phyloP scores from a whole-genome alignment of 2,329 filamentous ascomycete species.

The Niveomyces coronatus region DNA sequence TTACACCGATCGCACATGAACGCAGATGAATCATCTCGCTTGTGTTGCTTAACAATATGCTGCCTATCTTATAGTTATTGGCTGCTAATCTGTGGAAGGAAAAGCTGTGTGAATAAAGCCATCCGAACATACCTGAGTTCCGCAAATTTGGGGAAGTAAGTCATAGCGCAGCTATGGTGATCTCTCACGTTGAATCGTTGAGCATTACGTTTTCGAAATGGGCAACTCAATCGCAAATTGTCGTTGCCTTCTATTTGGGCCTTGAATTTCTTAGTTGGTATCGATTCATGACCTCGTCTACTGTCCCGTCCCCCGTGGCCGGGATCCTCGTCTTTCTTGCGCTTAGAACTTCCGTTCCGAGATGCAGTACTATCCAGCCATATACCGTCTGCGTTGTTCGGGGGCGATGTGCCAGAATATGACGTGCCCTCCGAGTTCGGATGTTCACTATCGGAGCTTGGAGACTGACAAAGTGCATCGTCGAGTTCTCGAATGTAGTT shows the following conservation, averaged over 20 bases:
- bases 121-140: slow-evolving; percentile 30
- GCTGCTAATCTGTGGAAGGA: no score
- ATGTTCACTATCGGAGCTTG: background rate
- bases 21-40: slow-evolving; percentile 29
- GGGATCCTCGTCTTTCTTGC: slow-evolving; percentile 18
- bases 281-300: slow-evolving; percentile 19
- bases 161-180: slow-evolving; percentile 33
- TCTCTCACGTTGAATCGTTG: slow-evolving; percentile 35
- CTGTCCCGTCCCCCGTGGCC: slow-evolving; percentile 26
- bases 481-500: slow-evolving; percentile 25
- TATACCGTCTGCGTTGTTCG: background rate
- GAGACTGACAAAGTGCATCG: slow-evolving; percentile 17
- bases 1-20: slow-evolving; percentile 32
- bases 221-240: slow-evolving; percentile 31
- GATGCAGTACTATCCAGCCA: slow-evolving; percentile 1
- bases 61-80: no score
- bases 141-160: slow-evolving; percentile 30
- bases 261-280: slow-evolving; percentile 20
- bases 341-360: slow-evolving; percentile 5
- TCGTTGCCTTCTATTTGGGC: slow-evolving; percentile 26
- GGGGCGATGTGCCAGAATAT: background rate
- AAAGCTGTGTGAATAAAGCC: no score
- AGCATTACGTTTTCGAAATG: slow-evolving; percentile 34
- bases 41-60: slow-evolving; percentile 33
- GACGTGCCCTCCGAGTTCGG: background rate